Conservation (phyloP, 768 basidiomycete species). For the Leucocoprinus sp. region DNA sequence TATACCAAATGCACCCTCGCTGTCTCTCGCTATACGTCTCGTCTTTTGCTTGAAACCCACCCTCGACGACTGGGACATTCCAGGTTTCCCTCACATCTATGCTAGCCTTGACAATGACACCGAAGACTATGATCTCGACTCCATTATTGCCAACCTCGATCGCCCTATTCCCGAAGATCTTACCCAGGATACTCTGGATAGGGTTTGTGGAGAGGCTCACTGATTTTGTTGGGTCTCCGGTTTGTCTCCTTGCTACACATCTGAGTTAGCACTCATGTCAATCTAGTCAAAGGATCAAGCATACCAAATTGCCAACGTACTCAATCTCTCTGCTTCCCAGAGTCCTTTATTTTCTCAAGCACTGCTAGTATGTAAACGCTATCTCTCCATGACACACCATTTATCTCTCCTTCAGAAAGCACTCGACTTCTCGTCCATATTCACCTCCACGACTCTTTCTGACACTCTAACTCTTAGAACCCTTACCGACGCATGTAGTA, state of each 20-base stretch:
- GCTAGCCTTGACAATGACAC: conserved; percentile 48
- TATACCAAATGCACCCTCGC: conserved; percentile 53
- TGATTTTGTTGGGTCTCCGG: conserved; percentile 50
- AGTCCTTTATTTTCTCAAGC: conserved; percentile 47
- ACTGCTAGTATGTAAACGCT: conserved; percentile 28
- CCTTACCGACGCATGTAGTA: conserved; percentile 58
- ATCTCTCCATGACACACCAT: neutral
- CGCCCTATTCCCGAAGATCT: conserved; percentile 55
- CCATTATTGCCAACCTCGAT: conserved; percentile 42
- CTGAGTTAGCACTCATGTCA: neutral
- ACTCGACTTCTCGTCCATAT: conserved; percentile 46
- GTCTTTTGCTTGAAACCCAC: conserved; percentile 77
- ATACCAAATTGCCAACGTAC: conserved; percentile 51
- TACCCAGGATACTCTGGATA: conserved; percentile 37
- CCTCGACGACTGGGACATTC: conserved; percentile 73
- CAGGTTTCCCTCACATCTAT: conserved; percentile 64
- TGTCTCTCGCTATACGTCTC: conserved; percentile 57
- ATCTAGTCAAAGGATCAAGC: conserved; percentile 45
- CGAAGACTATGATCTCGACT: conserved; percentile 49
- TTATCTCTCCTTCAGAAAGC: conserved; percentile 33
- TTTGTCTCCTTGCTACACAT: conserved; percentile 21
- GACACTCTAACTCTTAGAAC: conserved; percentile 47
- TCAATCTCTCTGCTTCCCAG: conserved; percentile 61
- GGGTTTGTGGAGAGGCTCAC: conserved; percentile 51
- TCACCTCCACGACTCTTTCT: conserved; percentile 38